Evolutionary conservation across 2,329 filamentous ascomycete genomes (phyloP).

Genomic region (Elsinoe fawcettii): DNA sequence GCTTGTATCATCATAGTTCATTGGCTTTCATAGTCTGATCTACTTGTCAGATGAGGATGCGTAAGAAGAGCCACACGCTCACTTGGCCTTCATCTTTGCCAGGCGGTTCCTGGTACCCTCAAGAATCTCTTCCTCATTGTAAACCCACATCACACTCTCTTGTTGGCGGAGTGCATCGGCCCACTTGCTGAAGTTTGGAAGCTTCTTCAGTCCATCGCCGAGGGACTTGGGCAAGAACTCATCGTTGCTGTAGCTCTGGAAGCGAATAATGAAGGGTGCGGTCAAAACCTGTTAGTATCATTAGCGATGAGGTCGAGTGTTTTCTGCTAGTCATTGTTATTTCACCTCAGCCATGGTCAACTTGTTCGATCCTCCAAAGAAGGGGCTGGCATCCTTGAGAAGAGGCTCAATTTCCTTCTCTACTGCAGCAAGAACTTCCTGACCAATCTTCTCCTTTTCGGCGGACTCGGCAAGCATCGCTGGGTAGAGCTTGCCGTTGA

Average conservation of each 20-base stretch:
- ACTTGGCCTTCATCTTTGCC: conserved; percentile 27
- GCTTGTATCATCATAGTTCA: neutral
- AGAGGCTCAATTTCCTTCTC: conserved; percentile 68
- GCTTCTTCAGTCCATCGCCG: conserved; percentile 23
- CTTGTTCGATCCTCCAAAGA: conserved; percentile 40
- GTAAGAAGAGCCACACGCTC: conserved; percentile 3
- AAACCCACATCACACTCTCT: conserved; percentile 59
- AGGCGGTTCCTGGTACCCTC: conserved; percentile 31
- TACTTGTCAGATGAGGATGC: neutral
- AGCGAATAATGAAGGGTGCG: conserved; percentile 59
- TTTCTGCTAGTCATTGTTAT: conserved; percentile 3
- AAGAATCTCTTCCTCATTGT: conserved; percentile 55
- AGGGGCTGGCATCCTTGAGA: conserved; percentile 42
- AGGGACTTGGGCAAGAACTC: conserved; percentile 47
- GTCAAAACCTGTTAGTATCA: conserved; percentile 1
- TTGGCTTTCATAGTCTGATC: neutral
- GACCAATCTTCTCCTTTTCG: conserved; percentile 40
- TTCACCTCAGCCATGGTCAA: conserved; percentile 67
- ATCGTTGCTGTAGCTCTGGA: conserved; percentile 46
- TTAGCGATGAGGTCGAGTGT: conserved; percentile 27
- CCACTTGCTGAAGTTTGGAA: conserved; percentile 26
- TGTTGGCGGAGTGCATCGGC: conserved; percentile 23
- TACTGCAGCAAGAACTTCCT: conserved; percentile 49
- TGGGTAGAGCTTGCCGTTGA: conserved; percentile 43
- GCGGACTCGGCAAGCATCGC: conserved; percentile 41